These are phyloP conservation scores for Cladosporium sp. DNA, from an alignment of 2,329 filamentous ascomycete species.

Conservation along the genomic window DNA sequence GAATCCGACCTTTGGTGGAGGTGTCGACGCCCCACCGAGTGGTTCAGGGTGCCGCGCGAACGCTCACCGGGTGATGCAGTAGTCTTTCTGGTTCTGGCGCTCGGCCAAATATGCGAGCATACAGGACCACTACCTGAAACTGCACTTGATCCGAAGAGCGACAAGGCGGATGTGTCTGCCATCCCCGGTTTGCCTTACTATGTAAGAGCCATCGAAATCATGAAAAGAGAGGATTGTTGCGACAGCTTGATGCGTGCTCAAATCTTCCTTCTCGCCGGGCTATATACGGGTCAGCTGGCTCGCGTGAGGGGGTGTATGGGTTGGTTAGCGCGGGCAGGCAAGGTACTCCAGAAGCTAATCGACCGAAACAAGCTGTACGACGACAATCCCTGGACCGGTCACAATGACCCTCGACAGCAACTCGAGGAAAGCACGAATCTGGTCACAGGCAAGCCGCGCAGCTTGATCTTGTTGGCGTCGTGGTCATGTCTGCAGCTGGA, in stretches of 20 bases:
- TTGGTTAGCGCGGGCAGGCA: slow-evolving; percentile 57
- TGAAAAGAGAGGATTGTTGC: slow-evolving; percentile 71
- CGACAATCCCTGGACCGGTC: slow-evolving; percentile 19
- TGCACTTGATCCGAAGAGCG: background rate
- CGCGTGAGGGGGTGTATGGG: slow-evolving; percentile 76
- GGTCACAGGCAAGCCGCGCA: slow-evolving; percentile 64
- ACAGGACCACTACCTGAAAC: background rate
- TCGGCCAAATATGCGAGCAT: background rate
- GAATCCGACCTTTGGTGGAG: too few species aligned
- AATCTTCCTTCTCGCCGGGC: slow-evolving; percentile 71
- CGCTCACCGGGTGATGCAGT: too few species aligned
- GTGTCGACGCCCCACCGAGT: too few species aligned
- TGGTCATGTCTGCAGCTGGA: background rate
- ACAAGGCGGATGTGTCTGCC: slow-evolving; percentile 31
- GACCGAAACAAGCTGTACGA: slow-evolving; percentile 52
- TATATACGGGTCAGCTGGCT: slow-evolving; percentile 81
- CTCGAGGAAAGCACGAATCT: slow-evolving; percentile 1
- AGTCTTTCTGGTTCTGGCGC: background rate
- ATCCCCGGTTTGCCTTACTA: slow-evolving; percentile 87
- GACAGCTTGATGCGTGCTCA: slow-evolving; percentile 77
- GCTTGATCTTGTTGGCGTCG: background rate
- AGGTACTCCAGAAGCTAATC: slow-evolving; percentile 65
- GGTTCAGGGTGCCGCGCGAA: too few species aligned
- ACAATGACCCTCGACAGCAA: slow-evolving; percentile 29
- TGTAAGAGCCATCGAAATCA: slow-evolving; percentile 74